Percentiles rank a stretch among this genome's conserved stretches.
These are phyloP conservation scores for Fusarium phyllophilum DNA, from an alignment of 2,329 filamentous ascomycete species.

Conservation along the genomic window DNA sequence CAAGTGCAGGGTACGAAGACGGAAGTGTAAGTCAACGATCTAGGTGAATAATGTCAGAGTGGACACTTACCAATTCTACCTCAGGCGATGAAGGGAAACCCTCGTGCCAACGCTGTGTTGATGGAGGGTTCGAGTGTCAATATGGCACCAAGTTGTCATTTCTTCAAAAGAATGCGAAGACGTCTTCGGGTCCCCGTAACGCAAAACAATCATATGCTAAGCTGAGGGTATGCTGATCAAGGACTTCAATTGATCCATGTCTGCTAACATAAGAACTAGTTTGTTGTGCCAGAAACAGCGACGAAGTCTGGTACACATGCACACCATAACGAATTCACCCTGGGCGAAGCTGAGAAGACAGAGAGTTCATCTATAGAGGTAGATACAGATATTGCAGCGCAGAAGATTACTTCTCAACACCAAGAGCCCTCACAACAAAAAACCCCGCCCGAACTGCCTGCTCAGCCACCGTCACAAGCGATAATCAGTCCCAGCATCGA, in stretches of 20 bases:
- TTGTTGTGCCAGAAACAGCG: conserved; percentile 35
- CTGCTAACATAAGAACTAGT: conserved; percentile 11
- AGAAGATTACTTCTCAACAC: not conserved
- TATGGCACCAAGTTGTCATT: conserved; percentile 61
- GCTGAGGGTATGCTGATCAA: conserved; percentile 25
- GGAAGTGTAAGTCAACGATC: conserved; percentile 53
- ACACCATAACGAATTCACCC: conserved; percentile 1
- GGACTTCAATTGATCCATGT: not conserved
- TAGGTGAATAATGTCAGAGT: not conserved
- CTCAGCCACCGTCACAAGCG: not conserved
- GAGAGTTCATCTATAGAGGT: not conserved
- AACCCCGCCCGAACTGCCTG: not conserved
- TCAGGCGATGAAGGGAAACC: conserved; percentile 63
- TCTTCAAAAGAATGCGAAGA: conserved; percentile 59
- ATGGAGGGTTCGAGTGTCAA: conserved; percentile 58
- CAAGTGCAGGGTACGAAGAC: conserved; percentile 58
- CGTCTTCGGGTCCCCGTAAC: conserved; percentile 41
- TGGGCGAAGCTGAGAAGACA: conserved; percentile 2
- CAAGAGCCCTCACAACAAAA: not conserved
- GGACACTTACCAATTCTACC: conserved; percentile 3
- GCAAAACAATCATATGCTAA: conserved; percentile 38
- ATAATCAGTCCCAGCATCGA: conserved; percentile 14
- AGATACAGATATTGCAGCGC: not conserved
- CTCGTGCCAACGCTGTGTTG: conserved; percentile 58
- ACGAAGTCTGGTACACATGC: conserved; percentile 12